Percentiles rank a stretch among this genome's conserved stretches.
phyloP scores from a whole-genome alignment of 1,284 basidiomycete species.

The Chalciporus sp. region DNA sequence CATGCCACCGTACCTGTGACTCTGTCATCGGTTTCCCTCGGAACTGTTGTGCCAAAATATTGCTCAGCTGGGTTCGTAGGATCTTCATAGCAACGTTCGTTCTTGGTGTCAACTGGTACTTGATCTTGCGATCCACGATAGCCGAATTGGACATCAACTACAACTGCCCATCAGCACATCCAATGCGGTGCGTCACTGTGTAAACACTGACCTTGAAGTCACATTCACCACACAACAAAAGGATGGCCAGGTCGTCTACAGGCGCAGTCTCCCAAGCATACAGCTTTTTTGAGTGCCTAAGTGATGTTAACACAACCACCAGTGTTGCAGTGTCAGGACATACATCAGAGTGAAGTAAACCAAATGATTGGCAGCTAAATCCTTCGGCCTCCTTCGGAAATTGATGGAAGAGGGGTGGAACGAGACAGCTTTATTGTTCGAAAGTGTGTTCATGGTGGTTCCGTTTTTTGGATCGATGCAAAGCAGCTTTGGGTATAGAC shows the following conservation, averaged over 20 bases:
- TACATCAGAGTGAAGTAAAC: constrained; percentile 91
- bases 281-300: constrained; percentile 87
- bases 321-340: constrained; percentile 26
- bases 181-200: not conserved
- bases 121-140: constrained; percentile 87
- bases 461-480: constrained; percentile 59
- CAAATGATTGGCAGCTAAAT: constrained; percentile 78
- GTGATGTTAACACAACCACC: constrained; percentile 10
- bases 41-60: constrained; percentile 67
- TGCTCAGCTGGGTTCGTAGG: constrained; percentile 69
- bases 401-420: constrained; percentile 96
- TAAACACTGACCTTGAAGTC: constrained; percentile 77
- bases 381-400: constrained; percentile 65
- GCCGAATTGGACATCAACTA: constrained; percentile 75
- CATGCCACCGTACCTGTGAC: constrained; percentile 70
- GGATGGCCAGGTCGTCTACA: constrained; percentile 81
- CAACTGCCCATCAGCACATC: constrained; percentile 1
- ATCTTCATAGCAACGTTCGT: constrained; percentile 80
- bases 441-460: constrained; percentile 77
- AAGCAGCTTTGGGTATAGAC: constrained; percentile 92
- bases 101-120: constrained; percentile 72
- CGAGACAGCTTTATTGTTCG: constrained; percentile 83
- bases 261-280: constrained; percentile 98
- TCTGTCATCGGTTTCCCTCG: constrained; percentile 63
- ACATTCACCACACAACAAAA: constrained; percentile 89